Percentiles rank a stretch among this genome's conserved stretches.
phyloP scores from a whole-genome alignment of 1,284 basidiomycete genomes.

The Stygiomarasmius scandens region DNA sequence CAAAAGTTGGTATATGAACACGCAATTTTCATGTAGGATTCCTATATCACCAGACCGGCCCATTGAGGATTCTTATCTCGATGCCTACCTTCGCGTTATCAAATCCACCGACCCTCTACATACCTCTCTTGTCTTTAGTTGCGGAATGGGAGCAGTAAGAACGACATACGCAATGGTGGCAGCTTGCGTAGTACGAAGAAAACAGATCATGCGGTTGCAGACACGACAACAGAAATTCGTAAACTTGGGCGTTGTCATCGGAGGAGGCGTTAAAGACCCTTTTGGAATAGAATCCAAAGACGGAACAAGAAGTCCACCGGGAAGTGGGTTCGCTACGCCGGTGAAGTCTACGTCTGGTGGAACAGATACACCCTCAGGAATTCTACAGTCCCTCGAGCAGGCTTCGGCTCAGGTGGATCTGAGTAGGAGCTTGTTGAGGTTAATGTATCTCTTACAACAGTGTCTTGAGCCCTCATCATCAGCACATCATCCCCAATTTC shows the following conservation, averaged over 20 bases:
- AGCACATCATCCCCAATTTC: constrained; percentile 47
- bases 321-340: background rate
- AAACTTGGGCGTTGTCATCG: too few species aligned
- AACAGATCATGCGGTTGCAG: constrained; percentile 81
- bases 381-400: constrained; percentile 60
- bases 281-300: constrained; percentile 44
- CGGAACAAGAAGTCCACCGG: background rate
- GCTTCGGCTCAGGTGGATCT: constrained; percentile 84
- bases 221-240: too few species aligned
- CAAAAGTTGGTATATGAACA: background rate
- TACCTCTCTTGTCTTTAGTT: constrained; percentile 92
- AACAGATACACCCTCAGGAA: background rate
- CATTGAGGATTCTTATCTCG: constrained; percentile 94
- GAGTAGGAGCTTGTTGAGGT: constrained; percentile 78
- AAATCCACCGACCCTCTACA: constrained; percentile 79
- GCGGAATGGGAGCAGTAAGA: constrained; percentile 95
- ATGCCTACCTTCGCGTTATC: constrained; percentile 88
- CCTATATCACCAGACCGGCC: constrained; percentile 91
- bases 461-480: constrained; percentile 49
- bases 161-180: constrained; percentile 98
- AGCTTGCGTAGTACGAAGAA: constrained; percentile 85
- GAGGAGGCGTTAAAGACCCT: constrained; percentile 78
- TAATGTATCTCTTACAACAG: constrained; percentile 86
- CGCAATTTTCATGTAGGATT: constrained; percentile 51
- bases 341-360: background rate